A percentile compares a stretch with the other conserved stretches of the same genome.
phyloP scores from a whole-genome alignment of 2,329 filamentous ascomycete species.

The Rhynchosporium agropyri region DNA sequence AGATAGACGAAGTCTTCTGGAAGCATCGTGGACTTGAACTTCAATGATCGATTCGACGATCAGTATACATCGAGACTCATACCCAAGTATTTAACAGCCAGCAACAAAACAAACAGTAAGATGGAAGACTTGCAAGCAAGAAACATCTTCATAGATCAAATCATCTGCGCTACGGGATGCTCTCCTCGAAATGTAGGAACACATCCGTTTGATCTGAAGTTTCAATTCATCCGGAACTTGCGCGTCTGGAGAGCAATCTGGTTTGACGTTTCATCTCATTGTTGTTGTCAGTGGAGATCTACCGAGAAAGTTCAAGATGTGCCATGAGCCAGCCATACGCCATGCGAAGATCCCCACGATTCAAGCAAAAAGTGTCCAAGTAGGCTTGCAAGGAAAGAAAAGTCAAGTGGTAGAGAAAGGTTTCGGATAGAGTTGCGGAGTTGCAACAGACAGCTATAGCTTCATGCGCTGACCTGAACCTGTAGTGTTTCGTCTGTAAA shows the following conservation, averaged over 20 bases:
- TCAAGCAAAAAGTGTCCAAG: not conserved
- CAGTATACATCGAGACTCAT: not conserved
- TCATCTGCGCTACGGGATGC: not conserved
- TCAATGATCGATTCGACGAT: not conserved
- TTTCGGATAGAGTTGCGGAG: not conserved
- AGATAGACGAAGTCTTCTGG: not conserved
- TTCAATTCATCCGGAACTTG: slow-evolving; percentile 5
- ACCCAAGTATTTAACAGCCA: not conserved
- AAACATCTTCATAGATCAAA: not conserved
- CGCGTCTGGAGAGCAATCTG: slow-evolving; percentile 2
- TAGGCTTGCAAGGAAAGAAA: not conserved
- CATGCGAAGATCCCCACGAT: not conserved
- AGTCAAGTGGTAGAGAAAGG: not conserved
- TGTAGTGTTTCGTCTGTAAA: not conserved
- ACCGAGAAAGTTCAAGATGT: slow-evolving; percentile 1
- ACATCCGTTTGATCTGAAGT: slow-evolving; percentile 3
- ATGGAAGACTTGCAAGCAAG: not conserved
- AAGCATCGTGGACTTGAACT: not conserved
- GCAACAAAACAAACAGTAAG: not conserved
- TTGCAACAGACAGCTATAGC: not conserved
- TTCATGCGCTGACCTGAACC: not conserved
- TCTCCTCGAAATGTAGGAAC: slow-evolving; percentile 2
- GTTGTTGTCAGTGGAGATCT: not conserved
- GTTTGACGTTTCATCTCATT: slow-evolving; percentile 9
- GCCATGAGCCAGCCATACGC: not conserved